Conservation (phyloP, 2,329 filamentous ascomycete genomes). For the Aspergillus sojae region DNA sequence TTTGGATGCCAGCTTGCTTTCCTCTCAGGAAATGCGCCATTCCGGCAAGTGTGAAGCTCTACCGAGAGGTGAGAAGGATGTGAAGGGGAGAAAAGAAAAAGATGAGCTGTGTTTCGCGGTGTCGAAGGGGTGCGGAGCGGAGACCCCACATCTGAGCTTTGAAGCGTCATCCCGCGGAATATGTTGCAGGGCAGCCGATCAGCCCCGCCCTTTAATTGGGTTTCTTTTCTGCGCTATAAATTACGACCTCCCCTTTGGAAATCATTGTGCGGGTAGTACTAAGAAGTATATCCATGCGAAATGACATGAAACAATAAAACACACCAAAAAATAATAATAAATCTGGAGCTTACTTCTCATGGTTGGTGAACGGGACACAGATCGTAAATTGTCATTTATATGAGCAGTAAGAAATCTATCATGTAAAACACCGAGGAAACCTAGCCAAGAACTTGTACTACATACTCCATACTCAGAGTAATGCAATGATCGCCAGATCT, state of each 20-base stretch:
- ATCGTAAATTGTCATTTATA: too few species aligned
- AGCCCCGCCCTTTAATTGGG: not conserved
- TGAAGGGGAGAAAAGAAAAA: slow-evolving; percentile 17
- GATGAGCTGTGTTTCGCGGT: slow-evolving; percentile 22
- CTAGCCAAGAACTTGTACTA: not conserved
- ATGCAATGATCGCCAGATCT: slow-evolving; percentile 6
- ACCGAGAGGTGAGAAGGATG: slow-evolving; percentile 11
- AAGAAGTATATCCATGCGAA: too few species aligned
- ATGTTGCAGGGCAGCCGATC: not conserved
- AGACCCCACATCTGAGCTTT: slow-evolving; percentile 17
- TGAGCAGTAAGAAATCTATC: too few species aligned
- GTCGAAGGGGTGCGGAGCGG: slow-evolving; percentile 18
- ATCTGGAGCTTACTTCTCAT: too few species aligned
- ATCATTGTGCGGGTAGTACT: not conserved
- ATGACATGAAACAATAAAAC: too few species aligned
- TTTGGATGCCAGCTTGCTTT: slow-evolving; percentile 91
- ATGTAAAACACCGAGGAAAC: not conserved
- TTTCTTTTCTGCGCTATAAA: not conserved
- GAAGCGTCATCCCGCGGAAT: not conserved
- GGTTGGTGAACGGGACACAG: too few species aligned
- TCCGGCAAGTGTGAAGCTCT: slow-evolving; percentile 14
- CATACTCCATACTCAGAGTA: too few species aligned
- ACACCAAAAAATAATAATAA: too few species aligned
- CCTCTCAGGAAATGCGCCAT: slow-evolving; percentile 90
- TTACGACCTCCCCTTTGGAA: not conserved